These are phyloP conservation scores for Trichopus zeylanicus DNA, from an alignment of 116 monocot genomes.

Conservation along the genomic window DNA sequence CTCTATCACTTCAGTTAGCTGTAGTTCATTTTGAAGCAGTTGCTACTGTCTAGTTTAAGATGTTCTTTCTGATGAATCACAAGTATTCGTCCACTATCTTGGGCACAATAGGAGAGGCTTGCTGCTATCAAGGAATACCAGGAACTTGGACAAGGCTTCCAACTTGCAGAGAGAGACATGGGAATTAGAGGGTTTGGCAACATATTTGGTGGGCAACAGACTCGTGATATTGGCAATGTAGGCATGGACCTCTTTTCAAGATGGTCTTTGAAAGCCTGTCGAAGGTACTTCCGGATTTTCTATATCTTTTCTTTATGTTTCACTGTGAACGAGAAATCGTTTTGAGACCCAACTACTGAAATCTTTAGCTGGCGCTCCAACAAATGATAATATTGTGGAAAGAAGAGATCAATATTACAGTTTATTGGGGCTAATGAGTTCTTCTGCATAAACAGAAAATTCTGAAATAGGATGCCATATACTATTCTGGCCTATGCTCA, in stretches of 20 bases:
- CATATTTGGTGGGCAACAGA: constrained; percentile 96
- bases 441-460: too few relatives aligned
- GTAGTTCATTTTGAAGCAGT: too few relatives aligned
- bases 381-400: too few relatives aligned
- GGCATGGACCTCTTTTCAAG: constrained; percentile 95
- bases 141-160: constrained; percentile 92
- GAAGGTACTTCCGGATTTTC: constrained; percentile 41
- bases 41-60: too few relatives aligned
- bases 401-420: too few relatives aligned
- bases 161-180: constrained; percentile 98
- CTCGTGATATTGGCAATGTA: constrained; percentile 95
- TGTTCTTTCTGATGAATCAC: not conserved
- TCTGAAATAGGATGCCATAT: too few relatives aligned
- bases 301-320: not conserved
- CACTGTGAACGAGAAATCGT: not conserved
- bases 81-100: not conserved
- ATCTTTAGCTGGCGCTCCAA: too few relatives aligned
- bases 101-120: constrained; percentile 58
- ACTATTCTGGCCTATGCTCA: too few relatives aligned
- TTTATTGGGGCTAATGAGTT: too few relatives aligned
- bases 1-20: too few relatives aligned
- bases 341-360: too few relatives aligned
- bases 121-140: constrained; percentile 79
- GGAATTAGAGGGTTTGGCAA: constrained; percentile 95
- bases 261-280: constrained; percentile 98